Evolutionary conservation across 2,329 filamentous ascomycete genomes (phyloP), one percentile per base, ranked within the genome.

Genomic region (Fusarium sp.): DNA sequence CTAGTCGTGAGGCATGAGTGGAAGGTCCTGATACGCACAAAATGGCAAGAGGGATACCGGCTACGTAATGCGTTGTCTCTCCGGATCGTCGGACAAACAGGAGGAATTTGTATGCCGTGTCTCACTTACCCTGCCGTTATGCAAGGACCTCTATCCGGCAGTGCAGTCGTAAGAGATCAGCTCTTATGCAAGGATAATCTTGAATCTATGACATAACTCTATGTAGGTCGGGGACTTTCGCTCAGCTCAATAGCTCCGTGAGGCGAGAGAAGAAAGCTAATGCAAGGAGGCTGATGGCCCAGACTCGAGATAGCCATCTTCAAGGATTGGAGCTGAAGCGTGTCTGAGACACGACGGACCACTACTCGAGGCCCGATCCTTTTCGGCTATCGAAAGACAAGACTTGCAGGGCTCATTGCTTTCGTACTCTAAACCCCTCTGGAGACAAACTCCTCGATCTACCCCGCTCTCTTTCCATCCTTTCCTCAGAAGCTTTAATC

Each of bases 371-470:
- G 20, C 24, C 51, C 6, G 13, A 18, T 28, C 30, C 28, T 7
- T 32, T n/a, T 38, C 15, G 18, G 32, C 1, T 17, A 24, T 35
- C 15, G 13, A 24, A 44, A 24, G 28, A 20, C n/a, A 35, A 60
- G 4, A 28, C 5, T 26, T 45, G 13, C 9, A 36, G 38, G 10
- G 14, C 39, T 28, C 13, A 70, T 1, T 28, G 6, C 5, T 28
- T 44, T 2, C 13, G 9, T 26, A 26, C 48, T 26, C 58, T 15
- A 26, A 72, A 72, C 0, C 36, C 44, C 10, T 69, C 69, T 0
- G 69, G 69, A 1, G 69, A 69, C 15, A 73, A 17, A 8, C 70
- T 70, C 7, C 36, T 58, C 0, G n/a, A 20, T 0, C 61, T 15
- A 1, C 14, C 0, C 2, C 45, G 47, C 18, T 73, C 71, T 8